Evolutionary conservation across 371 early-diverging fungal genomes (phyloP).

Genomic region (Haplosporangium sp.): DNA sequence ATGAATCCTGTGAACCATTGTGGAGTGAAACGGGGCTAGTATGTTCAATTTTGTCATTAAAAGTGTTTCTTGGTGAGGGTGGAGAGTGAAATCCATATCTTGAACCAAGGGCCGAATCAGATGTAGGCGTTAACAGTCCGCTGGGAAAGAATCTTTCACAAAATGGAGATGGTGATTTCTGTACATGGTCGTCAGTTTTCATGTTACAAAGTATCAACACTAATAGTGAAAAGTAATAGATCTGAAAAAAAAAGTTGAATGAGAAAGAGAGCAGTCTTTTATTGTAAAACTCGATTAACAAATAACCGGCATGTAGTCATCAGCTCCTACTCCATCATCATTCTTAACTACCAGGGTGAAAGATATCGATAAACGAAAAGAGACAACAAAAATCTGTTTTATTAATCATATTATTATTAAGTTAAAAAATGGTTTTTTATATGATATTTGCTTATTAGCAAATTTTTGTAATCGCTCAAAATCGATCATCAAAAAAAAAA

Average conservation of each 20-base stretch:
- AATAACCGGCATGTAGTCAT: neutral
- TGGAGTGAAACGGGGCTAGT: neutral
- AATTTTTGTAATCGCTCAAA: neutral
- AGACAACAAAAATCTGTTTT: too few species aligned
- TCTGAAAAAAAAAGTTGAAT: too few species aligned
- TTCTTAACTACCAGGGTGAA: neutral
- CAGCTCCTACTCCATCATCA: neutral
- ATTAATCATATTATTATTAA: neutral
- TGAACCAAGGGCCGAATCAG: neutral
- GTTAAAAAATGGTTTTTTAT: neutral
- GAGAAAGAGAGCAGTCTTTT: too few species aligned
- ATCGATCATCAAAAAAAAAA: neutral
- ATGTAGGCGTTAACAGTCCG: slow-evolving; percentile 2
- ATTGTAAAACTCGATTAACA: neutral
- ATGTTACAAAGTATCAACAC: neutral
- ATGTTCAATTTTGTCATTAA: neutral
- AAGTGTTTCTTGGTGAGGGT: neutral
- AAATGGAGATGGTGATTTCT: neutral
- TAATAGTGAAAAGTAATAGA: neutral
- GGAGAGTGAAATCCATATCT: neutral
- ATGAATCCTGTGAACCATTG: neutral
- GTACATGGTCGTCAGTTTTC: neutral
- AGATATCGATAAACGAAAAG: neutral
- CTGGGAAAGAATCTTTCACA: neutral
- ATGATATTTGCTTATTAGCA: neutral